phyloP scores from a whole-genome alignment of 331 rosid genomes.

The Acacia pycnantha region DNA sequence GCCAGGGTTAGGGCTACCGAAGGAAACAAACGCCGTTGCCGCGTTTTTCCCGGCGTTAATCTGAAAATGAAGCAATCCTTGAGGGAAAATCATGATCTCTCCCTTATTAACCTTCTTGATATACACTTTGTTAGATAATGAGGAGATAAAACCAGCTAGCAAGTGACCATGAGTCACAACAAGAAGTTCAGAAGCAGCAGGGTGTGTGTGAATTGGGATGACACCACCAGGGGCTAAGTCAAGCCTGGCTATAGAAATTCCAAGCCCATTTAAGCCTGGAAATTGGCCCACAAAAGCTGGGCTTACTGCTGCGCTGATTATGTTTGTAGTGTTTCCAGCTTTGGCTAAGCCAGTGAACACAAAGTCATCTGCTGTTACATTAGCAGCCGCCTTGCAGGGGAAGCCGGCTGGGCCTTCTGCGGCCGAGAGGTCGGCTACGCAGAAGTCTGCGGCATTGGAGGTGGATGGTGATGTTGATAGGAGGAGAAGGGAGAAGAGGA shows the following conservation, averaged over 20 bases:
- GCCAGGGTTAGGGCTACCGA: slow-evolving; percentile 80
- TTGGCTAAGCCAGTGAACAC: slow-evolving; percentile 43
- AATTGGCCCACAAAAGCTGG: slow-evolving; percentile 80
- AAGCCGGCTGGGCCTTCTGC: slow-evolving; percentile 68
- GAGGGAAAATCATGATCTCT: slow-evolving; percentile 74
- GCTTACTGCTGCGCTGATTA: slow-evolving; percentile 74
- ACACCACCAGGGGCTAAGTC: slow-evolving; percentile 75
- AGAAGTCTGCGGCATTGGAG: slow-evolving; percentile 62
- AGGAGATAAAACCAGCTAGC: slow-evolving; percentile 65
- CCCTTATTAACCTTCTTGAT: slow-evolving; percentile 57
- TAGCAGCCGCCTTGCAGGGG: slow-evolving; percentile 41
- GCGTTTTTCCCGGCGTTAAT: slow-evolving; percentile 39
- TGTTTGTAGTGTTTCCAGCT: slow-evolving; percentile 54
- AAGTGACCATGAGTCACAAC: slow-evolving; percentile 50
- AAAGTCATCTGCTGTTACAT: slow-evolving; percentile 61
- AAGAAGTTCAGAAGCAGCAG: slow-evolving; percentile 68
- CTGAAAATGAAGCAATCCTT: slow-evolving; percentile 80
- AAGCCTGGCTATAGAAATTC: slow-evolving; percentile 58
- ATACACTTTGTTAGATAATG: slow-evolving; percentile 49
- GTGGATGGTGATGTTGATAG: slow-evolving; percentile 24
- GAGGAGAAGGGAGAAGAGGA: slow-evolving; percentile 54
- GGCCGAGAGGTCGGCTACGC: slow-evolving; percentile 69
- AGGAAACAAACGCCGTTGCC: slow-evolving; percentile 45
- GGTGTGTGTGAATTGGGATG: slow-evolving; percentile 87
- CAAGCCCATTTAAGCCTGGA: slow-evolving; percentile 76